Base-by-base conservation (phyloP, 306 rosid genomes). In the Quillaja saponaria region DNA sequence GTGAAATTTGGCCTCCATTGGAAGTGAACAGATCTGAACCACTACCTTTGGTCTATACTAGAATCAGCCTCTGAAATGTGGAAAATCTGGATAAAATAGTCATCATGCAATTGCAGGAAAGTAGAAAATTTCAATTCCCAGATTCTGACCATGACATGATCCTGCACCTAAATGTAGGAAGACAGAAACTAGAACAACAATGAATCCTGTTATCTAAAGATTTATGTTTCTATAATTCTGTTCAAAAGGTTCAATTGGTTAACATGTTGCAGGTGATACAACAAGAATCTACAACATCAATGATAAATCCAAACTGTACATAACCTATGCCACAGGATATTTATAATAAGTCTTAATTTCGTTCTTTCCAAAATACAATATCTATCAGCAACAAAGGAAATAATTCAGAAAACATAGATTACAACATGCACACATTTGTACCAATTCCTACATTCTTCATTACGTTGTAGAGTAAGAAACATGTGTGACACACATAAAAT, bases 51-150 rank as follows among this genome's bases (percentile, higher is more conserved):
- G 28, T 25, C 40, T n/a, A 25, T 25, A 39, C 18, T 59, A 17
- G 15, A 9, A 18, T 6, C 65, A 44, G 6, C 41, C 65, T 59
- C 15, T 59, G 40, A 59, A 3, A 59, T 20, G 39, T 42, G 35
- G 57, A 7, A 7, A 52, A 28, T 3, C 8, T 2, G 10, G 34
- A 2, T 9, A n/a, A 5, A 41, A 4, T 21, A 14, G n/a, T 8
- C 37, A 58, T 59, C n/a, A 42, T n/a, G 39, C 38, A 41, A 19
- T 13, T 25, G 51, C 38, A 1, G 5, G 6, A 16, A 4, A 46
- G 54, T 28, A 11, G 21, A 42, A 41, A 10, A 10, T 60, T 14
- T 14, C 42, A 15, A 31, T 25, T 25, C 31, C 31, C 31, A 25
- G 31, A 25, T 4, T 25, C 31, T 25, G 31, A 25, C 2, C 2